phyloP scores from a whole-genome alignment of 257 asterid species.

The Fraxinus excelsior region DNA sequence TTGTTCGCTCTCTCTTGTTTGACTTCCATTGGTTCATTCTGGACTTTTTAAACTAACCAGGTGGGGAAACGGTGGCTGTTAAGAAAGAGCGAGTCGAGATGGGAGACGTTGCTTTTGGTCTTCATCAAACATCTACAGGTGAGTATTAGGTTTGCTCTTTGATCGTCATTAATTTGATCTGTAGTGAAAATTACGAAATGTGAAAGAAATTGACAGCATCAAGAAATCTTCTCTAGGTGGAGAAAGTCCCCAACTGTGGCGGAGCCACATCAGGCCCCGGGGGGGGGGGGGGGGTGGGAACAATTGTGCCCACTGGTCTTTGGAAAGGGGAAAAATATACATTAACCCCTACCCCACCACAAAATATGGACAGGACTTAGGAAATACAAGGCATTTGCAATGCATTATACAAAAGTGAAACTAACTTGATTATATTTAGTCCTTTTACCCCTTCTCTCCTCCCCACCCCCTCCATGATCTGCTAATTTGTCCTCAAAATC shows the following conservation, averaged over 20 bases:
- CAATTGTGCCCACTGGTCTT: constrained; percentile 20
- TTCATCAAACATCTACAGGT: neutral
- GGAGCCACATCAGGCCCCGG: neutral
- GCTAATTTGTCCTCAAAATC: neutral
- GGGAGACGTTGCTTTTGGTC: neutral
- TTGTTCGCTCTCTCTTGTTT: neutral
- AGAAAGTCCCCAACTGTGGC: no score
- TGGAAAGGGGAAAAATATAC: no score
- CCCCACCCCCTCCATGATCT: neutral
- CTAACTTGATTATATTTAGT: neutral
- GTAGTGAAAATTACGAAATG: neutral
- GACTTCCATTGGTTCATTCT: neutral
- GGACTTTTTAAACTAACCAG: neutral
- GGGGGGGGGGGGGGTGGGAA: no score
- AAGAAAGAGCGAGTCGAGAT: neutral
- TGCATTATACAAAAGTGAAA: neutral
- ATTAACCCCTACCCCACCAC: neutral
- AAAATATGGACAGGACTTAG: no score
- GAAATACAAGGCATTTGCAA: neutral
- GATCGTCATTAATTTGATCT: neutral
- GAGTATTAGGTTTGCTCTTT: neutral
- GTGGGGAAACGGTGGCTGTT: neutral
- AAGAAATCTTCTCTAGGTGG: constrained; percentile 20
- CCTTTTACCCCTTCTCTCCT: neutral
- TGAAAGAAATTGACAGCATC: neutral